A percentile compares a stretch with the other conserved stretches of the same genome.
These are phyloP conservation scores for Galeopsis tetrahit DNA, from an alignment of 257 asterid genomes.

Conservation along the genomic window DNA sequence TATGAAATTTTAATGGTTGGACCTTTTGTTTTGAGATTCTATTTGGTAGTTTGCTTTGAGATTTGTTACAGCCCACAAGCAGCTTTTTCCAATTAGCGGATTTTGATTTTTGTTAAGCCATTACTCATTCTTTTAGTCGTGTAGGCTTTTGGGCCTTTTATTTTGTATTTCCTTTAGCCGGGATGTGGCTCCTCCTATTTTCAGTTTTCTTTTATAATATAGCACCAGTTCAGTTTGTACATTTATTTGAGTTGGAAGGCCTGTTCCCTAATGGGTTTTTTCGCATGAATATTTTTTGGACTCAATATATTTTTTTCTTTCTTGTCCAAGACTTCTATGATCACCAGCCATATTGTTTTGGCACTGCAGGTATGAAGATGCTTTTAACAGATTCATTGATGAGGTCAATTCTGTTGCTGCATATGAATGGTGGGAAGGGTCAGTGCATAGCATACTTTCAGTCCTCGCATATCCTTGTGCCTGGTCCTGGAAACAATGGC, in stretches of 20 bases:
- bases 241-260: slow-evolving; percentile 13
- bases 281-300: background rate
- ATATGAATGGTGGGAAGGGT: slow-evolving; percentile 99
- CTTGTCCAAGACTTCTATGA: slow-evolving; percentile 23
- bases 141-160: too few relatives aligned
- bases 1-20: too few relatives aligned
- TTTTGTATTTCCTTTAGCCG: too few relatives aligned
- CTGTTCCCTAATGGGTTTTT: slow-evolving; percentile 3
- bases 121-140: too few relatives aligned
- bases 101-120: too few relatives aligned
- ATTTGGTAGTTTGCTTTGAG: too few relatives aligned
- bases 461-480: slow-evolving; percentile 95
- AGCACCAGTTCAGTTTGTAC: background rate
- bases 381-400: slow-evolving; percentile 92
- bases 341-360: slow-evolving; percentile 32
- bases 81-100: too few relatives aligned
- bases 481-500: slow-evolving; percentile 99
- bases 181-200: too few relatives aligned
- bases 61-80: too few relatives aligned
- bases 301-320: slow-evolving; percentile 19
- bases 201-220: too few relatives aligned
- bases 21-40: too few relatives aligned
- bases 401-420: slow-evolving; percentile 92
- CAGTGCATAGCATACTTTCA: slow-evolving; percentile 92
- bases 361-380: slow-evolving; percentile 88